A percentile compares a stretch with the other conserved stretches of the same genome.
Evolutionary conservation across 768 basidiomycete genomes (phyloP).

Genomic region (Mycena galericulata): DNA sequence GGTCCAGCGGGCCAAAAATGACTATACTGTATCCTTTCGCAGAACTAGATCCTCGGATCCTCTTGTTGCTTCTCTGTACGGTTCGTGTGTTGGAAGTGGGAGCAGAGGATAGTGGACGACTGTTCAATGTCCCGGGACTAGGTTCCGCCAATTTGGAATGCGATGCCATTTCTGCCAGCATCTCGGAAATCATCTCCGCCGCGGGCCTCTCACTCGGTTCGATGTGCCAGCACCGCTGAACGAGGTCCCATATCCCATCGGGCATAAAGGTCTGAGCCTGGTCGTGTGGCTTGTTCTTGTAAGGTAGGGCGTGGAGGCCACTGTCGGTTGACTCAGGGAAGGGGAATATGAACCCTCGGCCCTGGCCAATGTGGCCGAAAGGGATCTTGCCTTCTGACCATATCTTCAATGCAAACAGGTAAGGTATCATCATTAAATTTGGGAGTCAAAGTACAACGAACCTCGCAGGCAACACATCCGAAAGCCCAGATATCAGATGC

Average conservation of each 20-base stretch:
- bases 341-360: background rate
- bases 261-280: background rate
- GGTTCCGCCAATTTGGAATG: no score
- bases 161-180: no score
- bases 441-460: no score
- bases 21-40: background rate
- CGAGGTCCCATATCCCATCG: background rate
- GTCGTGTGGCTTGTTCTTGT: background rate
- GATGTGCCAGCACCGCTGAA: background rate
- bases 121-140: no score
- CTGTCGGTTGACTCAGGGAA: no score
- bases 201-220: background rate
- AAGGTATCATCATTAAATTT: background rate
- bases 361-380: background rate
- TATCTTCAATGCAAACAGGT: background rate
- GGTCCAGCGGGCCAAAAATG: background rate
- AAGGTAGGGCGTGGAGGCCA: no score
- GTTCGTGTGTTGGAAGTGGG: no score
- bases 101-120: no score
- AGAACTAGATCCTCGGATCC: background rate
- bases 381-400: background rate
- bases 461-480: constrained; percentile 15
- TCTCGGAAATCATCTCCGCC: constrained; percentile 1
- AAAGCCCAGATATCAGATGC: constrained; percentile 16
- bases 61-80: background rate